Conservation (phyloP, 1,284 basidiomycete genomes). For the Austroboletus novae-zelandiae region DNA sequence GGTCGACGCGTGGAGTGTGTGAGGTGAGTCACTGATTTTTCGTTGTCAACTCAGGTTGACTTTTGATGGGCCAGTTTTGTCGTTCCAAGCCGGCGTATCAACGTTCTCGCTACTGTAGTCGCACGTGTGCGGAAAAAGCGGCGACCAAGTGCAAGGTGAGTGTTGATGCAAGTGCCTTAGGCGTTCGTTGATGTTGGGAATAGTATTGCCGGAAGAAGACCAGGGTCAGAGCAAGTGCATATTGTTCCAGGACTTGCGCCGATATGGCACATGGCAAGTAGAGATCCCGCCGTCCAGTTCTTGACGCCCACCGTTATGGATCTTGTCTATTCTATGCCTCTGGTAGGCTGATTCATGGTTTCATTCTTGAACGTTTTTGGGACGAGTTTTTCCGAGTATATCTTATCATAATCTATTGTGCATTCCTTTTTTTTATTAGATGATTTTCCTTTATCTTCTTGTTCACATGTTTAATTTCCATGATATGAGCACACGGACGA, state of each 20-base stretch:
- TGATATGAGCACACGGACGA: too few species aligned
- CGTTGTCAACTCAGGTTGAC: neutral
- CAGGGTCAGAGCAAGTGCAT: constrained; percentile 10
- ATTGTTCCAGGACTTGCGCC: constrained; percentile 24
- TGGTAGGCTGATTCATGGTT: constrained; percentile 5
- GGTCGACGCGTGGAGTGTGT: constrained; percentile 18
- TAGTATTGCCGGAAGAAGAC: constrained; percentile 20
- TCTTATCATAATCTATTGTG: too few species aligned
- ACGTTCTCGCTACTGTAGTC: constrained; percentile 53
- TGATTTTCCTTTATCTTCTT: too few species aligned
- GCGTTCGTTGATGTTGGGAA: neutral
- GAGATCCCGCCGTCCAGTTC: neutral
- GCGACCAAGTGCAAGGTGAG: constrained; percentile 28
- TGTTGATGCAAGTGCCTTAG: neutral
- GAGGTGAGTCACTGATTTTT: constrained; percentile 16
- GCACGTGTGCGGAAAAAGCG: constrained; percentile 53
- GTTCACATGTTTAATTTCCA: too few species aligned
- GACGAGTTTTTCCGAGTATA: too few species aligned
- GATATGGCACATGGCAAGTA: constrained; percentile 18
- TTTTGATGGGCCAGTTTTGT: constrained; percentile 42
- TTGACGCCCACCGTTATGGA: neutral
- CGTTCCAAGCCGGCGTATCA: constrained; percentile 50
- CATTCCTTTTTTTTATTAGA: too few species aligned
- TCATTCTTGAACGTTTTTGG: too few species aligned
- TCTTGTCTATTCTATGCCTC: neutral